Evolutionary conservation across 1,284 basidiomycete species (phyloP).

Genomic region (Naganishia liquefaciens): DNA sequence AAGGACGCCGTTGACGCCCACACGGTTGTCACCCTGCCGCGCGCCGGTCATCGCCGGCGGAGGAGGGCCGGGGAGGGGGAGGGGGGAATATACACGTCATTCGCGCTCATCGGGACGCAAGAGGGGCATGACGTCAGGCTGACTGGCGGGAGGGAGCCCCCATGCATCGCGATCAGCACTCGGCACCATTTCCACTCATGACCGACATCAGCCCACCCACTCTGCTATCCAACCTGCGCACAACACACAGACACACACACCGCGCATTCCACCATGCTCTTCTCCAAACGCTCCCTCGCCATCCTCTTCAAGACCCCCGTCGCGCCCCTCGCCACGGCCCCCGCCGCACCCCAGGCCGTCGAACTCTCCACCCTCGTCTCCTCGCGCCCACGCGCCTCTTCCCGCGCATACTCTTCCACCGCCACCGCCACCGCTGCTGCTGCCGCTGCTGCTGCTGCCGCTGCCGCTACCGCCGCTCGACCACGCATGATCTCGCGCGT

Average conservation of each 20-base stretch:
- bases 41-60: not conserved
- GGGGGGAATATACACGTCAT: conserved; percentile 21
- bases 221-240: too few relatives aligned
- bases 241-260: conserved; percentile 22
- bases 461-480: not conserved
- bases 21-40: not conserved
- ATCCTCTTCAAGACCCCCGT: conserved; percentile 48
- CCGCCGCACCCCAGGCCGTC: conserved; percentile 37
- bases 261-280: conserved; percentile 17
- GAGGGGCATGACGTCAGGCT: conserved; percentile 5
- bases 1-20: too few relatives aligned
- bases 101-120: not conserved
- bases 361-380: conserved; percentile 42
- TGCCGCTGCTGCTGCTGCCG: conserved; percentile 22
- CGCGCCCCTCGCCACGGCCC: conserved; percentile 38
- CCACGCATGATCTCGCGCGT: conserved; percentile 21
- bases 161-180: not conserved
- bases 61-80: rapidly evolving
- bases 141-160: not conserved
- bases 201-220: too few relatives aligned
- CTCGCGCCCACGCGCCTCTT: conserved; percentile 38
- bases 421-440: not conserved
- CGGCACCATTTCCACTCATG: too few relatives aligned
- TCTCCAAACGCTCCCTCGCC: conserved; percentile 41
- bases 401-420: conserved; percentile 40